Evolutionary conservation across 179 eudicot species (phyloP).

Genomic region (Spergularia azorica): DNA sequence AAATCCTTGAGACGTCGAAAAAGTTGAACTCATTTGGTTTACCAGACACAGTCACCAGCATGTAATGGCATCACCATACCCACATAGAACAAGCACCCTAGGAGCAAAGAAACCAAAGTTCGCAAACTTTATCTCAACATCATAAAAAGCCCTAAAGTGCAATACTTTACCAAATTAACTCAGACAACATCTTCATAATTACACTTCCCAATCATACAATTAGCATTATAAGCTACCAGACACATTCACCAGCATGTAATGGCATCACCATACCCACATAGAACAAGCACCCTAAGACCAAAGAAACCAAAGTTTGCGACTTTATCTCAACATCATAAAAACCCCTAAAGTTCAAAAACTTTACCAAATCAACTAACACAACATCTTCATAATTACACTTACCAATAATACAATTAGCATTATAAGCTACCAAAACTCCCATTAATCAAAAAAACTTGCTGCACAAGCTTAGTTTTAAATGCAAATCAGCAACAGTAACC

Average conservation of each 20-base stretch:
- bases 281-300: slow-evolving; percentile 18
- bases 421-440: neutral
- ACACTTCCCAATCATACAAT: neutral
- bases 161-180: neutral
- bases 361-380: neutral
- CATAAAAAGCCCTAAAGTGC: neutral
- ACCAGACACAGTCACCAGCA: slow-evolving; percentile 28
- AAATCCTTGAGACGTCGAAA: slow-evolving; percentile 57
- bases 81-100: slow-evolving; percentile 20
- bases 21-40: slow-evolving; percentile 55
- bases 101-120: slow-evolving; percentile 20
- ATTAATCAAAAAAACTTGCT: neutral
- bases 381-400: neutral
- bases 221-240: slow-evolving; percentile 20
- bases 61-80: slow-evolving; percentile 23
- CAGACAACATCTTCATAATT: neutral
- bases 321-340: neutral
- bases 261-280: slow-evolving; percentile 26
- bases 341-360: neutral
- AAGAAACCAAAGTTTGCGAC: slow-evolving; percentile 21
- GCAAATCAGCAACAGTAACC: no score
- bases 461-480: no score
- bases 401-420: neutral
- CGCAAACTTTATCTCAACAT: slow-evolving; percentile 5
- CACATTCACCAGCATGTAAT: slow-evolving; percentile 25